Conservation (phyloP, 2,329 filamentous ascomycete species). For the Monilinia fructigena region DNA sequence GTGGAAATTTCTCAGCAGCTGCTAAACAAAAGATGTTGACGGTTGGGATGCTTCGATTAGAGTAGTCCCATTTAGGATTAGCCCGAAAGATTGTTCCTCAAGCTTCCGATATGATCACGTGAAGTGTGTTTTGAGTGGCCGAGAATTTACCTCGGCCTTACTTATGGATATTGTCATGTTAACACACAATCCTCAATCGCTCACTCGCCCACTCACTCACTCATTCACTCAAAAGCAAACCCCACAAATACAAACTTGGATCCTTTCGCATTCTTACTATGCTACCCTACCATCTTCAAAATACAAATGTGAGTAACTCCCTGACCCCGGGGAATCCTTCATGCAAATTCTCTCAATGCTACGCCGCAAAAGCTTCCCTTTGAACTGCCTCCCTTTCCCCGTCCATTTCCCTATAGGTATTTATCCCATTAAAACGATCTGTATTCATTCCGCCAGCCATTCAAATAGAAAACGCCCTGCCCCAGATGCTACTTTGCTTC, state of each 20-base stretch:
- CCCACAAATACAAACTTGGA: background rate
- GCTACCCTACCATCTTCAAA: constrained; percentile 13
- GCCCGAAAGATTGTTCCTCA: constrained; percentile 16
- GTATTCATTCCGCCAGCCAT: constrained; percentile 9
- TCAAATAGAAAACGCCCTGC: constrained; percentile 14
- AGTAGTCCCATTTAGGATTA: constrained; percentile 19
- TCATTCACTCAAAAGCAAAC: background rate
- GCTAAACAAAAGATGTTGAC: constrained; percentile 24
- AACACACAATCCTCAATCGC: background rate
- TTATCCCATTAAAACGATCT: constrained; percentile 8
- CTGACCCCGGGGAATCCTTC: constrained; percentile 16
- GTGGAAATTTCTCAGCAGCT: constrained; percentile 23
- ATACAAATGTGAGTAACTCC: constrained; percentile 10
- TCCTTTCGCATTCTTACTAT: constrained; percentile 11
- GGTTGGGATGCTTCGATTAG: constrained; percentile 23
- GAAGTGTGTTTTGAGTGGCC: background rate
- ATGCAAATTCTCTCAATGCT: constrained; percentile 13
- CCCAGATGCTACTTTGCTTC: constrained; percentile 13
- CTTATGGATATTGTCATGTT: background rate
- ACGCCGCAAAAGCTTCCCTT: constrained; percentile 11
- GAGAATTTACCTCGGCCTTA: background rate
- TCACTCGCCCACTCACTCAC: background rate
- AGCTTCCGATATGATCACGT: constrained; percentile 21
- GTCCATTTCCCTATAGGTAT: constrained; percentile 3
- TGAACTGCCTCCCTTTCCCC: constrained; percentile 1